Base-by-base conservation (phyloP, 169 alveolate genomes). In the Plasmodium yoelii region DNA sequence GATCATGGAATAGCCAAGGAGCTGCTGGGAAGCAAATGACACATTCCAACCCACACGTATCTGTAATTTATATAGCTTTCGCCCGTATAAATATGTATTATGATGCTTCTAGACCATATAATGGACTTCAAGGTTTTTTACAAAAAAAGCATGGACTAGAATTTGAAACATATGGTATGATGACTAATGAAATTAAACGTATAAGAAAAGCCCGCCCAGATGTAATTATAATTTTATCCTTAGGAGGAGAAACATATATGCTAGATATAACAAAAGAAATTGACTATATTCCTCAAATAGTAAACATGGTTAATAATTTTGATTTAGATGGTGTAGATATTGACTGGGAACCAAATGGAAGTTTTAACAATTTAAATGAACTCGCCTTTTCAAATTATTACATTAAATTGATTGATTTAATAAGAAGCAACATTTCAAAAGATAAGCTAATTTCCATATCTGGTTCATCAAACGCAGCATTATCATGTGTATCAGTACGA, bases 271-370 rank as follows among this genome's bases (percentile, higher is more conserved):
- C 59, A 73, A 73, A 73, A 42, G 72, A 73, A n/a, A 73, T 73
- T 73, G 87, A 73, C 12, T 73, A 73, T 57, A 42, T 73, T 12
- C 64, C 56, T 5, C 59, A 57, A 24, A 73, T 56, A 73, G 69
- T 57, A 28, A 73, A 73, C 72, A 55, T 73, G 15, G 71, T 73
- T 13, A 73, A 42, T 34, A 70, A 73, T 34, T 73, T 73, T 57
- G 87, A 73, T 57, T 73, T 73, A 42, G 87, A 73, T 57, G 87
- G 87, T 73, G 87, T 73, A 55, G 87, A 73, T 56, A 73, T 73
- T 73, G 87, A 73, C n/a, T 73, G 87, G 87, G 87, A 73, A 73
- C 87, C 87, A 57, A 69, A 73, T 73, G 87, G 87, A 24, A 73
- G 87, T 63, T 73, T 73, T 57, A 73, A 73, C 61, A 73, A 73